phyloP scores from a whole-genome alignment of 1,284 basidiomycete species.

The Melampsora americana region DNA sequence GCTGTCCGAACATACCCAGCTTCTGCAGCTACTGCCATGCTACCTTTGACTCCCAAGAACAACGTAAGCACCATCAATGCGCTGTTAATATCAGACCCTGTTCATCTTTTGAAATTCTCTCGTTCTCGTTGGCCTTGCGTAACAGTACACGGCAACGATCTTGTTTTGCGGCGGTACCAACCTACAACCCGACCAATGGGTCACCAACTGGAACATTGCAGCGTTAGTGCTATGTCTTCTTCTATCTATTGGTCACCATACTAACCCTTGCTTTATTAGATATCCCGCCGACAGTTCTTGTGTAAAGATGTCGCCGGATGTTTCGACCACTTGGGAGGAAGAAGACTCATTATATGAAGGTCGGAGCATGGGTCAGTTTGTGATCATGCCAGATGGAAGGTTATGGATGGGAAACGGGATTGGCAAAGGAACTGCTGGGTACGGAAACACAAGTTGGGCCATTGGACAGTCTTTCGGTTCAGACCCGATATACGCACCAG shows the following conservation, averaged over 20 bases:
- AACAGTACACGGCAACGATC: slow-evolving; percentile 69
- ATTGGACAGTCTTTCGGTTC: slow-evolving; percentile 52
- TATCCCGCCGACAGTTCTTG: slow-evolving; percentile 55
- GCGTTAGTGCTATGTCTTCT: slow-evolving; percentile 53
- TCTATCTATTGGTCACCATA: neutral
- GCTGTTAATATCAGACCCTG: neutral
- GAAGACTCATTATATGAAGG: slow-evolving; percentile 72
- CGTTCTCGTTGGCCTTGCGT: neutral
- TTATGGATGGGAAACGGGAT: slow-evolving; percentile 75
- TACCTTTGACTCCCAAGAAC: slow-evolving; percentile 83
- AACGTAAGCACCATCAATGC: slow-evolving; percentile 55
- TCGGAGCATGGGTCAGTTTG: slow-evolving; percentile 82
- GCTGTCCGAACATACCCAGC: slow-evolving; percentile 73
- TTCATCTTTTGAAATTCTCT: neutral
- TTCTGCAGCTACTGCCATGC: slow-evolving; percentile 81
- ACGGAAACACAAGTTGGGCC: slow-evolving; percentile 50
- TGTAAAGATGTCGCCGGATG: slow-evolving; percentile 72
- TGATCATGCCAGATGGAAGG: slow-evolving; percentile 71
- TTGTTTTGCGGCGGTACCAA: slow-evolving; percentile 84
- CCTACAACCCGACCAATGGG: slow-evolving; percentile 64
- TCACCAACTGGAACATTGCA: slow-evolving; percentile 67
- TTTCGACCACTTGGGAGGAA: slow-evolving; percentile 62
- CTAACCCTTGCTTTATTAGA: slow-evolving; percentile 44
- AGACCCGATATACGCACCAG: slow-evolving; percentile 57
- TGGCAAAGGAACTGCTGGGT: slow-evolving; percentile 62